Evolutionary conservation across 306 rosid genomes (phyloP).

Genomic region (Prosopis cineraria): DNA sequence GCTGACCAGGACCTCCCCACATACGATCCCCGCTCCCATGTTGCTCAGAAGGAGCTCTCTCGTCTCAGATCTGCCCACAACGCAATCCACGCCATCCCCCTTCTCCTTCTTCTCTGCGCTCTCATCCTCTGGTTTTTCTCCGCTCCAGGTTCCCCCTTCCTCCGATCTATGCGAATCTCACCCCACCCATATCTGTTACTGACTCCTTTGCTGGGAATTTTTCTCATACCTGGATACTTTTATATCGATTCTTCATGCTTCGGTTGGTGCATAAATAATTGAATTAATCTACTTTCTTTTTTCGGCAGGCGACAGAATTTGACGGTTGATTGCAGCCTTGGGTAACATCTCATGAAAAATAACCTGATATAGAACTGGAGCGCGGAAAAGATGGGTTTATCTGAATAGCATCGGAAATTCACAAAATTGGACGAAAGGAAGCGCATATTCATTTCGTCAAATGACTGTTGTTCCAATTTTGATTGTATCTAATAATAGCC

Average conservation of each 20-base stretch:
- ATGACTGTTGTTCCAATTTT: slow-evolving; percentile 24
- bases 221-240: not conserved
- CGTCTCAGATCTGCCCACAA: slow-evolving; percentile 67
- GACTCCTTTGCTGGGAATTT: not conserved
- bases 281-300: not conserved
- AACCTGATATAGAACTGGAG: not conserved
- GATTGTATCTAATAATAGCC: not conserved
- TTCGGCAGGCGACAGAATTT: slow-evolving; percentile 8
- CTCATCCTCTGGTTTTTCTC: slow-evolving; percentile 94
- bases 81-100: slow-evolving; percentile 81
- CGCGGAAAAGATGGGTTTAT: not conserved
- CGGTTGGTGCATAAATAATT: not conserved
- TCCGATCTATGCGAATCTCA: not conserved
- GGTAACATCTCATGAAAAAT: not conserved
- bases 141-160: slow-evolving; percentile 36
- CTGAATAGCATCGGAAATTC: not conserved
- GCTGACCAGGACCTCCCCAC: slow-evolving; percentile 55
- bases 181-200: not conserved
- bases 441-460: not conserved
- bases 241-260: not conserved
- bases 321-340: slow-evolving; percentile 11
- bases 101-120: slow-evolving; percentile 73
- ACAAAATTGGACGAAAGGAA: not conserved
- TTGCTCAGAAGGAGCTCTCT: slow-evolving; percentile 55
- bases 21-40: slow-evolving; percentile 77